These are phyloP conservation scores for Emergomyces pasteurianus DNA, from an alignment of 2,329 filamentous ascomycete species.

Conservation along the genomic window DNA sequence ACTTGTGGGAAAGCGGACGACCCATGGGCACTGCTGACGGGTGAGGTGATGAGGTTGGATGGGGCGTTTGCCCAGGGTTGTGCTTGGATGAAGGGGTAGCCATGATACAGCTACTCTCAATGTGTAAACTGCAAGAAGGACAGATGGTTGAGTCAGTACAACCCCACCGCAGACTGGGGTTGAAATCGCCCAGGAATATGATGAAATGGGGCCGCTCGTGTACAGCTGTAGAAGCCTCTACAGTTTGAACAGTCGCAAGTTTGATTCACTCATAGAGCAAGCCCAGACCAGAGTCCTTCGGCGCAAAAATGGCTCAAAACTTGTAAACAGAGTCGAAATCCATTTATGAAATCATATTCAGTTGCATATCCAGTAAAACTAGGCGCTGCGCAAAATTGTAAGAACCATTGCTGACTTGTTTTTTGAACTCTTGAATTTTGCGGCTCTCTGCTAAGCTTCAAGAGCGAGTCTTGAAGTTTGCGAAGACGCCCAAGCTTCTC, in stretches of 20 bases:
- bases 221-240: background rate
- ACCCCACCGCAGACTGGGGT: background rate
- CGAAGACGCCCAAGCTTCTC: background rate
- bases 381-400: background rate
- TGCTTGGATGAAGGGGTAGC: conserved; percentile 34
- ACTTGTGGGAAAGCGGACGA: conserved; percentile 32
- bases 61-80: conserved; percentile 31
- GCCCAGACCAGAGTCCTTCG: background rate
- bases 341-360: background rate
- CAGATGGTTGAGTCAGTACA: background rate
- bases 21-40: conserved; percentile 30
- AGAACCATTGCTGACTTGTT: background rate
- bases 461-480: background rate
- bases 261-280: background rate
- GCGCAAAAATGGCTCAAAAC: background rate
- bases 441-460: background rate
- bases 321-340: background rate
- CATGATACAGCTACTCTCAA: conserved; percentile 19
- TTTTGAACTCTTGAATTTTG: background rate
- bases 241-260: background rate
- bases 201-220: background rate
- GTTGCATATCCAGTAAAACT: background rate
- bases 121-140: background rate
- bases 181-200: background rate
- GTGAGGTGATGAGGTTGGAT: conserved; percentile 33